Percentiles rank a stretch among this genome's conserved stretches.
phyloP scores from a whole-genome alignment of 192 early-diverging fungal genomes.

The Bifiguratus adelaidae region DNA sequence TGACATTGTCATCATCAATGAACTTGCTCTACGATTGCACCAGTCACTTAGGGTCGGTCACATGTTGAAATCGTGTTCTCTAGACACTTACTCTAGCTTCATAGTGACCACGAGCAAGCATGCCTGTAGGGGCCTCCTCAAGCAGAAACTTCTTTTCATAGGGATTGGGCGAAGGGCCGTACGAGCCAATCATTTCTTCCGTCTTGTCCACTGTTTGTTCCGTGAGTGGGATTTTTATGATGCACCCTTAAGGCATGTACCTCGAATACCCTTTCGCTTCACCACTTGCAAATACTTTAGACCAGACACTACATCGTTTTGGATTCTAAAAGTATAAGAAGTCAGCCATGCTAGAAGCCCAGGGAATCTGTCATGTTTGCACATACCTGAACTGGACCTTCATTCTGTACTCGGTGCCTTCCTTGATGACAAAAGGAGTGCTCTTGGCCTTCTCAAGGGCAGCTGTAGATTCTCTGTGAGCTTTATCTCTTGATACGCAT shows the following conservation, averaged over 20 bases:
- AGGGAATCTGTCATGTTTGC: neutral
- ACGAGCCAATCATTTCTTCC: slow-evolving; percentile 96
- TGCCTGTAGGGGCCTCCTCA: slow-evolving; percentile 86
- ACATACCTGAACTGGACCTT: slow-evolving; percentile 76
- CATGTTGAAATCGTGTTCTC: neutral
- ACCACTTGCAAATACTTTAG: slow-evolving; percentile 91
- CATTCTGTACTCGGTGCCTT: slow-evolving; percentile 87
- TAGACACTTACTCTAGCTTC: slow-evolving; percentile 45
- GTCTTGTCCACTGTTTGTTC: slow-evolving; percentile 65
- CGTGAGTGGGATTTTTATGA: neutral
- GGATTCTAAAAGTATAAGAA: slow-evolving; percentile 41
- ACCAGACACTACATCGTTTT: slow-evolving; percentile 92
- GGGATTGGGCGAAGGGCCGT: slow-evolving; percentile 66
- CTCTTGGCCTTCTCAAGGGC: slow-evolving; percentile 59
- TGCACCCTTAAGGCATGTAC: slow-evolving; percentile 13
- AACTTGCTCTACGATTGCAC: slow-evolving; percentile 58
- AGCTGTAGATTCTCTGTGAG: slow-evolving; percentile 16
- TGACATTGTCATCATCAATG: slow-evolving; percentile 80
- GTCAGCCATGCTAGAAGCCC: neutral
- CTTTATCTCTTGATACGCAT: neutral
- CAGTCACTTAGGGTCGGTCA: neutral
- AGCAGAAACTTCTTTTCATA: slow-evolving; percentile 83
- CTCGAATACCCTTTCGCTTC: slow-evolving; percentile 71
- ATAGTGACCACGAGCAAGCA: slow-evolving; percentile 89
- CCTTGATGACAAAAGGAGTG: slow-evolving; percentile 85